phyloP scores from a whole-genome alignment of 805 yeast genomes.

The Sugiyamaella floridensis region DNA sequence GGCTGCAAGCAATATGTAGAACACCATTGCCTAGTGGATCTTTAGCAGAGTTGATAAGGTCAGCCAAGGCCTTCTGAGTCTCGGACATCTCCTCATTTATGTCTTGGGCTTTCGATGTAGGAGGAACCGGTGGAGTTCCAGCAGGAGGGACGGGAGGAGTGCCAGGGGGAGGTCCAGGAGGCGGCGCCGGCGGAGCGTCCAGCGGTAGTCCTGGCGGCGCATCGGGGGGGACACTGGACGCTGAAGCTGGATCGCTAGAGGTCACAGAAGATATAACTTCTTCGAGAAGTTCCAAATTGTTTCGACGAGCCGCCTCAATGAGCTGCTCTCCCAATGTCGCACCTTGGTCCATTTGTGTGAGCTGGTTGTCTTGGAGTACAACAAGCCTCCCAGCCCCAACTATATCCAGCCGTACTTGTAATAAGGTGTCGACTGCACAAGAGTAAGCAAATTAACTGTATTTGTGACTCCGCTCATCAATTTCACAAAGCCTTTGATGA shows the following conservation, averaged over 20 bases:
- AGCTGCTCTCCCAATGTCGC: slow-evolving; percentile 75
- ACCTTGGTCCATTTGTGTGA: slow-evolving; percentile 38
- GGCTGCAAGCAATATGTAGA: slow-evolving; percentile 70
- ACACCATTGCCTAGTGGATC: slow-evolving; percentile 78
- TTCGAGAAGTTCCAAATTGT: slow-evolving; percentile 69
- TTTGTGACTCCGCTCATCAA: no score
- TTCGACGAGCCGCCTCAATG: slow-evolving; percentile 80
- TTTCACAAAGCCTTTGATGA: no score
- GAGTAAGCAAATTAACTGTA: no score
- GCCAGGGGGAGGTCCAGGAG: background rate
- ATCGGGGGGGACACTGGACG: background rate
- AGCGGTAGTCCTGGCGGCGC: background rate
- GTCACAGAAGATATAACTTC: slow-evolving; percentile 37
- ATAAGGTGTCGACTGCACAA: no score
- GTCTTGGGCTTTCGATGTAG: background rate
- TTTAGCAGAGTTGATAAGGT: slow-evolving; percentile 58
- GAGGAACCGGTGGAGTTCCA: background rate
- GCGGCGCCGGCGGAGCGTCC: background rate
- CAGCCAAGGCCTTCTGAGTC: slow-evolving; percentile 32
- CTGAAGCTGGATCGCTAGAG: background rate
- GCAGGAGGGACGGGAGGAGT: background rate
- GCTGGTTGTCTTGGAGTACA: background rate
- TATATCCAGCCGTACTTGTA: no score
- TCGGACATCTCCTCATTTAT: slow-evolving; percentile 24
- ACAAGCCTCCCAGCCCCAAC: no score